Conservation (phyloP, 306 rosid genomes). For the Malus orientalis region DNA sequence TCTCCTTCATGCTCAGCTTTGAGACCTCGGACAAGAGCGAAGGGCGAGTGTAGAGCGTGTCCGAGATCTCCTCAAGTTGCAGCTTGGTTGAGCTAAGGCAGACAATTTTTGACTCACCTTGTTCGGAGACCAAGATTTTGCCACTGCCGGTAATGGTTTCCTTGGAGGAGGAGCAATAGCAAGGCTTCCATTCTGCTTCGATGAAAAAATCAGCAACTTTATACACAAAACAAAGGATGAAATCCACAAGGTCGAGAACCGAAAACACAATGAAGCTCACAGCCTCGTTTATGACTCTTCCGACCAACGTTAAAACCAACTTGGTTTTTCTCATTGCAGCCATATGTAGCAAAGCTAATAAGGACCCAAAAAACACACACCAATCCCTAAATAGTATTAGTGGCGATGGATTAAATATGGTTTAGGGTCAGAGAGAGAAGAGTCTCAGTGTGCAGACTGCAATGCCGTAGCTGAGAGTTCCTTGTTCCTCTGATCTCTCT, state of each 20-base stretch:
- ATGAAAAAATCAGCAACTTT: constrained; percentile 61
- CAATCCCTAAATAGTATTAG: background rate
- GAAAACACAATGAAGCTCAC: constrained; percentile 63
- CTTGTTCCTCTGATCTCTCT: background rate
- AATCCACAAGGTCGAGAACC: constrained; percentile 55
- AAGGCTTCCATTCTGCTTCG: constrained; percentile 70
- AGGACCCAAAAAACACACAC: background rate
- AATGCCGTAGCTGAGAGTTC: background rate
- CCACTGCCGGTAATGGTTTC: constrained; percentile 64
- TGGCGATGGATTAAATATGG: background rate
- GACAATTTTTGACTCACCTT: constrained; percentile 70
- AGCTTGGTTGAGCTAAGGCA: constrained; percentile 50
- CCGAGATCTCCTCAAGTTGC: constrained; percentile 74
- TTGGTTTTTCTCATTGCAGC: constrained; percentile 31
- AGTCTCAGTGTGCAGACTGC: background rate
- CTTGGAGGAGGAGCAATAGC: constrained; percentile 71
- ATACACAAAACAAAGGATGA: constrained; percentile 52
- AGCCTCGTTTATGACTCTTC: constrained; percentile 46
- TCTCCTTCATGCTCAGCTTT: constrained; percentile 28
- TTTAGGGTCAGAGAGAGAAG: background rate
- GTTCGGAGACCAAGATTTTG: constrained; percentile 70
- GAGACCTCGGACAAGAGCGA: constrained; percentile 62
- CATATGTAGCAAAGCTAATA: background rate
- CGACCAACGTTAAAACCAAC: constrained; percentile 25
- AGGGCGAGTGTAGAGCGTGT: constrained; percentile 77